These are phyloP conservation scores for Hibiscus tridactylites DNA, from an alignment of 345 rosid genomes.

Conservation along the genomic window DNA sequence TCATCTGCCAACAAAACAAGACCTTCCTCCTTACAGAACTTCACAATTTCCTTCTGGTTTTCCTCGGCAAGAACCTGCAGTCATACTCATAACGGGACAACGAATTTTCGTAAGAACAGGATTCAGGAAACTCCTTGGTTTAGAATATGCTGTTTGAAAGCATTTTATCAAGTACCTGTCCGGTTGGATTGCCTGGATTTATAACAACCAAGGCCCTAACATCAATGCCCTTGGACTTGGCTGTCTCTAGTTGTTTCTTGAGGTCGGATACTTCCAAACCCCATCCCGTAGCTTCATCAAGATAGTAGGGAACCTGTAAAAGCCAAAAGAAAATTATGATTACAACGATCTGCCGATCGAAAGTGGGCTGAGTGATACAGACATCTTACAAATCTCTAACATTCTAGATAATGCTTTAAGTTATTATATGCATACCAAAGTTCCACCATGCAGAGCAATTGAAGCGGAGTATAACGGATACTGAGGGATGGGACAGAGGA, in stretches of 20 bases:
- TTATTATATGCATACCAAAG: constrained; percentile 45
- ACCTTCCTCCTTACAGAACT: constrained; percentile 83
- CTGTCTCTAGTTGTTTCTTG: constrained; percentile 70
- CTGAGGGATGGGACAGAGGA: constrained; percentile 97
- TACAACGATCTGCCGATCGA: not conserved
- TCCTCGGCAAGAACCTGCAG: constrained; percentile 82
- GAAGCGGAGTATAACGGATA: constrained; percentile 97
- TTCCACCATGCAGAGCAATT: constrained; percentile 92
- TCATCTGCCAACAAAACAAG: constrained; percentile 45
- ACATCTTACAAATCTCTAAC: not conserved
- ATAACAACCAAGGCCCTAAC: constrained; percentile 88
- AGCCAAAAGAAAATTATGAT: not conserved
- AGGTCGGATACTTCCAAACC: constrained; percentile 82
- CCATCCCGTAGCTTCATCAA: constrained; percentile 90
- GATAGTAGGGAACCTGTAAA: constrained; percentile 83
- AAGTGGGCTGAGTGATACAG: not conserved
- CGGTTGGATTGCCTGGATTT: constrained; percentile 90
- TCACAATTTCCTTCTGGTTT: constrained; percentile 68
- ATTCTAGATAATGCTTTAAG: not conserved
- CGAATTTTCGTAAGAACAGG: not conserved
- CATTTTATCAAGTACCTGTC: constrained; percentile 46
- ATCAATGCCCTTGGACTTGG: constrained; percentile 64
- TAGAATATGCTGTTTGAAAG: not conserved
- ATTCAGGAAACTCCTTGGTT: not conserved
- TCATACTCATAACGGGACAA: constrained; percentile 3